These are phyloP conservation scores for Jasminum sambac DNA, from an alignment of 257 asterid species.

Conservation along the genomic window DNA sequence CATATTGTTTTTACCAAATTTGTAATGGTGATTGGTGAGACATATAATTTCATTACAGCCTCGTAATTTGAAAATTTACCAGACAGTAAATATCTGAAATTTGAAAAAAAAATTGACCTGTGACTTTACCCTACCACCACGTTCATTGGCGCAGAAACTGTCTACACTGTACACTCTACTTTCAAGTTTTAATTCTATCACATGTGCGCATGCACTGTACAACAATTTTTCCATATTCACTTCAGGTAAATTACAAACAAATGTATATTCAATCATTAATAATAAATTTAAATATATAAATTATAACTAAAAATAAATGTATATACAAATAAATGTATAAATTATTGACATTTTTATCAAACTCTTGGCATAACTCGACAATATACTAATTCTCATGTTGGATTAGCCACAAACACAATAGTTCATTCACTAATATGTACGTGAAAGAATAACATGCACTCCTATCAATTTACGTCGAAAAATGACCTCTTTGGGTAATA, in stretches of 20 bases:
- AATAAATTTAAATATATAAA: too few species aligned
- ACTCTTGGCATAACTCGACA: too few species aligned
- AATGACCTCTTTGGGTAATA: too few species aligned
- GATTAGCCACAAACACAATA: too few species aligned
- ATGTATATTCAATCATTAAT: neutral
- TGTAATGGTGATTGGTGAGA: conserved; percentile 6
- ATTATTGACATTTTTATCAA: too few species aligned
- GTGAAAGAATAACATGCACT: too few species aligned
- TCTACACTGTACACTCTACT: neutral
- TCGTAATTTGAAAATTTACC: conserved; percentile 23
- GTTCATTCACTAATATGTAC: too few species aligned
- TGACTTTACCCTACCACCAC: neutral
- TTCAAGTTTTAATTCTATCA: neutral
- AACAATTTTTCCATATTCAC: neutral
- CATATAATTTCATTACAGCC: conserved; percentile 12
- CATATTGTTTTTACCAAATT: conserved; percentile 19
- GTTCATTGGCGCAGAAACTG: neutral
- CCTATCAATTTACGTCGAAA: too few species aligned
- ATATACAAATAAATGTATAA: too few species aligned
- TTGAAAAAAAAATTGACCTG: too few species aligned
- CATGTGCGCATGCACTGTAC: neutral
- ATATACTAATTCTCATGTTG: too few species aligned
- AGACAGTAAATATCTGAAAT: neutral
- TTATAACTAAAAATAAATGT: too few species aligned
- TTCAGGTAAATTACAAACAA: neutral